phyloP scores from a whole-genome alignment of 2,329 filamentous ascomycete species.

The Ophiobolus disseminans region DNA sequence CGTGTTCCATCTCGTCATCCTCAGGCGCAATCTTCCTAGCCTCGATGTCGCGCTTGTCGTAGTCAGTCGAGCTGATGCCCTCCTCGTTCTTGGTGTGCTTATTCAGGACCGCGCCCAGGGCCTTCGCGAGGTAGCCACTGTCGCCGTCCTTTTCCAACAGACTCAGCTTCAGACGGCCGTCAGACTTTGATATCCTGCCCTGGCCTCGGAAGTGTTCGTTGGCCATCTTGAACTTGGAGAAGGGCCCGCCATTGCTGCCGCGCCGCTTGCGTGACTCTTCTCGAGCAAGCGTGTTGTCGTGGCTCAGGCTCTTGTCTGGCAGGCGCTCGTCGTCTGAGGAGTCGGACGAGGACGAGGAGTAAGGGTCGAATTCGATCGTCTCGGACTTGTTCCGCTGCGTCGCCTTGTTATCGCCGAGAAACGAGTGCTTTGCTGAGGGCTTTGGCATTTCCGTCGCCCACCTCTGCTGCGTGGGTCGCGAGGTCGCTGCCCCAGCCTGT shows the following conservation, averaged over 20 bases:
- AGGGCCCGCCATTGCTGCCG: conserved; percentile 40
- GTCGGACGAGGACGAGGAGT: conserved; percentile 33
- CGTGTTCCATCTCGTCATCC: conserved; percentile 44
- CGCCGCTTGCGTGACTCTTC: conserved; percentile 15
- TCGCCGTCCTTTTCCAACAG: conserved; percentile 71
- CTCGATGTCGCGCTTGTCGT: conserved; percentile 13
- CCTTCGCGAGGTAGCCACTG: conserved; percentile 75
- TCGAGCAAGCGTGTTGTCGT: conserved; percentile 12
- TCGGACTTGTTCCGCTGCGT: conserved; percentile 1
- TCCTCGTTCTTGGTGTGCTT: conserved; percentile 58
- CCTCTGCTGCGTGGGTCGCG: conserved; percentile 33
- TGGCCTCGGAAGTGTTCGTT: conserved; percentile 71
- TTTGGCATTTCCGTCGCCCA: conserved; percentile 42
- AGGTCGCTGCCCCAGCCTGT: conserved; percentile 7
- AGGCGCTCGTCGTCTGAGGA: conserved; percentile 36
- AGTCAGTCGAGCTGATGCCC: conserved; percentile 37
- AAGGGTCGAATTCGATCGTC: conserved; percentile 43
- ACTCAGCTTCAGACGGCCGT: conserved; percentile 75
- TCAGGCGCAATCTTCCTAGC: conserved; percentile 37
- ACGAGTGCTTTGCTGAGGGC: conserved; percentile 26
- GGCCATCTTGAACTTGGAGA: conserved; percentile 64
- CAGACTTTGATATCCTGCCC: conserved; percentile 69
- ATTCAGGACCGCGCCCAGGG: conserved; percentile 69
- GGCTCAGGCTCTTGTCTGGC: conserved; percentile 24
- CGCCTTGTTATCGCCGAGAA: conserved; percentile 27